Evolutionary conservation across 2,329 filamentous ascomycete species (phyloP).

Genomic region (Hortaea werneckii): DNA sequence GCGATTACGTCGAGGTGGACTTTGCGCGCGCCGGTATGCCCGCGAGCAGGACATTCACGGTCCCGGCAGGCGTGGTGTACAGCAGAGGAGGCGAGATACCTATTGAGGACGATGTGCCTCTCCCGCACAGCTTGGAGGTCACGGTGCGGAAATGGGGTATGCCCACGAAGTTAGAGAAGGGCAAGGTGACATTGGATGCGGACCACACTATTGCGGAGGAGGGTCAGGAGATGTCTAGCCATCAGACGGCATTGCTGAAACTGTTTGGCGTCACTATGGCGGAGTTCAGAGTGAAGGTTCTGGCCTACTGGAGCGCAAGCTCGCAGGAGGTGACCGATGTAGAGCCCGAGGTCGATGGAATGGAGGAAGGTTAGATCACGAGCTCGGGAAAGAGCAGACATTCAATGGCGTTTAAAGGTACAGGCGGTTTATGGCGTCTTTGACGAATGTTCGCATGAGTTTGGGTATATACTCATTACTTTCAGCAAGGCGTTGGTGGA

Average conservation of each 20-base stretch:
- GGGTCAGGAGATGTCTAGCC: constrained; percentile 74
- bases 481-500: constrained; percentile 24
- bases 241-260: constrained; percentile 90
- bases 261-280: constrained; percentile 83
- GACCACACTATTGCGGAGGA: constrained; percentile 72
- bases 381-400: constrained; percentile 3
- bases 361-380: constrained; percentile 23
- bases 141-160: constrained; percentile 82
- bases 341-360: constrained; percentile 13
- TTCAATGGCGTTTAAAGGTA: too few species aligned
- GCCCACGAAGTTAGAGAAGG: constrained; percentile 79
- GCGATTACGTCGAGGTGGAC: constrained; percentile 63
- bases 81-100: constrained; percentile 68
- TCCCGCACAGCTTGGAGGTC: constrained; percentile 83
- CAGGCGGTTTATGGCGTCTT: background rate
- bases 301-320: constrained; percentile 44
- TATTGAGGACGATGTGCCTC: constrained; percentile 69
- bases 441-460: too few species aligned
- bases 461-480: constrained; percentile 13
- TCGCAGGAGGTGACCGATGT: constrained; percentile 25
- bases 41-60: constrained; percentile 63
- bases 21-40: constrained; percentile 79
- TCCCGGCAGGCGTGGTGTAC: constrained; percentile 77
- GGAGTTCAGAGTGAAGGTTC: constrained; percentile 74
- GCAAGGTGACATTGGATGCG: constrained; percentile 68